Evolutionary conservation across 306 rosid genomes (phyloP).

Genomic region (Citrullus colocynthis): DNA sequence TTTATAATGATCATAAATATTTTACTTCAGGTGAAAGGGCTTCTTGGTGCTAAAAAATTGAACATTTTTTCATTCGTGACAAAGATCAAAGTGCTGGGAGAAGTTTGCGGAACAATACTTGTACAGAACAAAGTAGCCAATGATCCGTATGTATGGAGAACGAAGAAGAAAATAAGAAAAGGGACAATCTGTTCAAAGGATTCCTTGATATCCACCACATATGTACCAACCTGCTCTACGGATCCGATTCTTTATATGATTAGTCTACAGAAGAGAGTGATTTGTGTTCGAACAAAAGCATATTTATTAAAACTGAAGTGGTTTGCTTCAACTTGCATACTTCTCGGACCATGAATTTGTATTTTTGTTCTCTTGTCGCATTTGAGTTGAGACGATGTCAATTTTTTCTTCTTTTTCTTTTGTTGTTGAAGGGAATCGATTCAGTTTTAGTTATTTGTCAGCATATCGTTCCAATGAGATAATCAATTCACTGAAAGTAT

Average conservation of each 20-base stretch:
- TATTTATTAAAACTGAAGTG: not conserved
- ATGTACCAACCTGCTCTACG: not conserved
- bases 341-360: not conserved
- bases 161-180: not conserved
- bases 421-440: too few species aligned
- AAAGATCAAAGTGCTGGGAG: not conserved
- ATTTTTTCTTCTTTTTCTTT: too few species aligned
- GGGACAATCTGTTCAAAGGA: not conserved
- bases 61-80: not conserved
- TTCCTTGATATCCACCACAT: not conserved
- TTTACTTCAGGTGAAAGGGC: not conserved
- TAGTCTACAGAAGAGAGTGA: not conserved
- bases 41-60: not conserved
- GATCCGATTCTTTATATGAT: not conserved
- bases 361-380: too few species aligned
- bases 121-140: not conserved
- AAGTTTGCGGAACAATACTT: not conserved
- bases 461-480: too few species aligned
- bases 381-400: too few species aligned
- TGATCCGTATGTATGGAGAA: not conserved
- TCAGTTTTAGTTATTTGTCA: too few species aligned
- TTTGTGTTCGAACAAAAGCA: not conserved
- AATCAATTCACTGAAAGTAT: too few species aligned
- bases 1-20: not conserved
- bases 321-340: not conserved